Conservation (phyloP, 1,284 basidiomycete species). For the Filobasidium uniguttulatum region DNA sequence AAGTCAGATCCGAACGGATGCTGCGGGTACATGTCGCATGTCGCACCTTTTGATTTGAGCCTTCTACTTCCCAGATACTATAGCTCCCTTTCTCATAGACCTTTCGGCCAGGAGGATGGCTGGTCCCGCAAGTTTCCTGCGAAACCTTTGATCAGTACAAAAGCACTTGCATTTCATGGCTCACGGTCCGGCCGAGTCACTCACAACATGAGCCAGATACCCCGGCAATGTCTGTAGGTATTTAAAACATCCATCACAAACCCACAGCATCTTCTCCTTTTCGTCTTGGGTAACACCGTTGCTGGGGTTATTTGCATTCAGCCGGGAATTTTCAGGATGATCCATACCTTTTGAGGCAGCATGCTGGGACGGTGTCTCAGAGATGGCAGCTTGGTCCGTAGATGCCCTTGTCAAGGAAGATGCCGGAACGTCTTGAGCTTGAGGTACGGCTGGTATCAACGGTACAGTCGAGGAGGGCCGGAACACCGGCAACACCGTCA, state of each 20-base stretch:
- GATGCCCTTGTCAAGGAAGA: neutral
- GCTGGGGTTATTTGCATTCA: neutral
- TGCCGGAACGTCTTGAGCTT: neutral
- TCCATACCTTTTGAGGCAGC: neutral
- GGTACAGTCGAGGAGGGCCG: neutral
- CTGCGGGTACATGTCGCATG: neutral
- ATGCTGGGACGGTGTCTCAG: neutral
- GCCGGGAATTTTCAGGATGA: neutral
- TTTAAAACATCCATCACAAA: constrained; percentile 68
- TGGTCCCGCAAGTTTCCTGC: constrained; percentile 56
- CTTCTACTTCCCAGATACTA: constrained; percentile 92
- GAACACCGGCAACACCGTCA: no score
- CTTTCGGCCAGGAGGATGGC: constrained; percentile 71
- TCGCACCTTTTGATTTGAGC: constrained; percentile 61
- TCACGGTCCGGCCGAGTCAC: constrained; percentile 21
- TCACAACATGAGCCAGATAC: constrained; percentile 62
- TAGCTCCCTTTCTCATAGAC: constrained; percentile 84
- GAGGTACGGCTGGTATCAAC: neutral
- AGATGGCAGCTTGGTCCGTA: neutral
- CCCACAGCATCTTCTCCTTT: constrained; percentile 23
- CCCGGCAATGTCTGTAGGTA: constrained; percentile 66
- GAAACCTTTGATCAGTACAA: neutral
- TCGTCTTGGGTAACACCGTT: neutral
- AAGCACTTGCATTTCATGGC: neutral
- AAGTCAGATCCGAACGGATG: neutral